Evolutionary conservation across 148 eudicot genomes (phyloP), one percentile per base, ranked within the genome.

Genomic region (Cornus kousa): DNA sequence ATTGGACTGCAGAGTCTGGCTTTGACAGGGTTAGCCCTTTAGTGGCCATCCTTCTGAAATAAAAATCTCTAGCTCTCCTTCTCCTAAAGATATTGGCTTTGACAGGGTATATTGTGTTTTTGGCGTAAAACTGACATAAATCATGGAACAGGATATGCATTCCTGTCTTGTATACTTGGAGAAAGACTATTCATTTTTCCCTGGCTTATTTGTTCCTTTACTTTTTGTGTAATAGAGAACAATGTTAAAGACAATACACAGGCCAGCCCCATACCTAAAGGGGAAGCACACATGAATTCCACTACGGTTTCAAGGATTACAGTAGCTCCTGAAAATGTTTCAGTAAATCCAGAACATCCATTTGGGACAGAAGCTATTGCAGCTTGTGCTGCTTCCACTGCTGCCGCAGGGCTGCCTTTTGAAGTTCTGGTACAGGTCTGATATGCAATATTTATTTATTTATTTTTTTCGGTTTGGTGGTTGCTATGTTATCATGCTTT

Each of bases 351-450:
- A 39, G 57, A 40, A 31, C 6, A 20, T 60, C 43, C 68, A 7
- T 59, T 12, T 64, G 57, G 69, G 2, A 14, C 35, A 39, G 70
- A 74, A 24, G 14, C 28, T 37, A 19, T 55, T 7, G 32, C 32
- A 5, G 33, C 68, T 74, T 12, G 32, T 60, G 66, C 17, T 60
- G 50, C 77, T 74, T 60, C 48, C 59, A 13, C 28, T 35, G 76
- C 35, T 74, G 59, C 9, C 39, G 59, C 23, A 62, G 78, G 57
- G 78, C 23, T 62, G 68, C 55, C 77, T 62, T 62, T 11, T 62
- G 68, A 74, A 74, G 77, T 28, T 33, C 53, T n/a, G 68, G 23
- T 62, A 22, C 33, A 64, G 43, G 55, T 62, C 35, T 66, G 77
- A 74, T 33, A 11, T 53, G 16, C 48, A 39, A 33, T 32, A 35